Evolutionary conservation across 257 asterid genomes (phyloP).

Genomic region (Salvia hispanica): DNA sequence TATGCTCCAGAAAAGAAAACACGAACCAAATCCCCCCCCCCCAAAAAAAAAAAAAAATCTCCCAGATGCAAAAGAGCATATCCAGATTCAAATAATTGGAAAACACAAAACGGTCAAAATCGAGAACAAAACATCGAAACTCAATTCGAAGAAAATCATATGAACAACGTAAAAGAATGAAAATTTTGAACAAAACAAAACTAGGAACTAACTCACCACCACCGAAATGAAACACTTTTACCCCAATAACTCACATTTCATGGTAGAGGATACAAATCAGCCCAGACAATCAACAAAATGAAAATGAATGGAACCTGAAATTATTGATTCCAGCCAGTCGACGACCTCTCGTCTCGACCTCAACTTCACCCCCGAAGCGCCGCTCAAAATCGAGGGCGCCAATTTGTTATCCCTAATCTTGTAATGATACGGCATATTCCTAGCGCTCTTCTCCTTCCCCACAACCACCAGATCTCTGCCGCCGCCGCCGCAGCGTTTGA

Average conservation of each 20-base stretch:
- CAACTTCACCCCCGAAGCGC: slow-evolving; percentile 52
- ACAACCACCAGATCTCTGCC: slow-evolving; percentile 71
- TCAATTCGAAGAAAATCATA: not conserved
- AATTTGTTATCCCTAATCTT: slow-evolving; percentile 35
- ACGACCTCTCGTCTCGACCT: slow-evolving; percentile 71
- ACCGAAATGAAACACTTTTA: no score
- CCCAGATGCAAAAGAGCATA: slow-evolving; percentile 21
- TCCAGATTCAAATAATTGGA: slow-evolving; percentile 12
- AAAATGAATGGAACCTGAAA: slow-evolving; percentile 48
- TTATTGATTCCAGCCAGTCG: slow-evolving; percentile 64
- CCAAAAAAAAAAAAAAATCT: no score
- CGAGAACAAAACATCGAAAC: not conserved
- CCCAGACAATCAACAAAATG: not conserved
- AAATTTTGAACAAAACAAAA: not conserved
- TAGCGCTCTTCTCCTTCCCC: slow-evolving; percentile 63
- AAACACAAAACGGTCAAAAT: not conserved
- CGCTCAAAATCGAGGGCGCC: slow-evolving; percentile 35
- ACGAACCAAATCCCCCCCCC: no score
- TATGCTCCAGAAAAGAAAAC: no score
- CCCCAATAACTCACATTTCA: not conserved
- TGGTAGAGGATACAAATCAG: not conserved
- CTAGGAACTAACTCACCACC: not conserved
- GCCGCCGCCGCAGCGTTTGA: slow-evolving; percentile 57
- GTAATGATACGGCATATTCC: slow-evolving; percentile 56
- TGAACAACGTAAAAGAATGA: not conserved